These are phyloP conservation scores for Cucurbita ficifolia DNA, from an alignment of 306 rosid species.

Conservation along the genomic window DNA sequence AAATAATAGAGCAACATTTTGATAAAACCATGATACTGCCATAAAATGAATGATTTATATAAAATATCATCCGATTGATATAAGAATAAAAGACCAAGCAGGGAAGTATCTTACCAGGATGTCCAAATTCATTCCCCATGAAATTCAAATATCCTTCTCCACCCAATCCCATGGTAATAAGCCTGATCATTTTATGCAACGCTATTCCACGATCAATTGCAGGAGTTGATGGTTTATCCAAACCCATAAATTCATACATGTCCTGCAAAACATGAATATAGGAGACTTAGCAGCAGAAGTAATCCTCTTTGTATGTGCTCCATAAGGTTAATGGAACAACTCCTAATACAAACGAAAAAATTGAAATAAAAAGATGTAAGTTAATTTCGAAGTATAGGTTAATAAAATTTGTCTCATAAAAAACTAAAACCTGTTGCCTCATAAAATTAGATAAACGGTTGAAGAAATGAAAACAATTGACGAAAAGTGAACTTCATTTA, in stretches of 20 bases:
- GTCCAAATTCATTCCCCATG: conserved; percentile 99
- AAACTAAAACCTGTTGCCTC: neutral
- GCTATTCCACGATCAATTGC: conserved; percentile 88
- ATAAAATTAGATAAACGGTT: neutral
- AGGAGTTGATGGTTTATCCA: conserved; percentile 79
- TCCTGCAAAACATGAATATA: conserved; percentile 44
- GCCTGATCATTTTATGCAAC: conserved; percentile 96
- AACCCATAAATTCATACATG: conserved; percentile 92
- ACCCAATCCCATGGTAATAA: conserved; percentile 83
- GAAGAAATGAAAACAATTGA: neutral
- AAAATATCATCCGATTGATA: neutral
- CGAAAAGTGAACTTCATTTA: neutral
- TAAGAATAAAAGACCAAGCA: conserved; percentile 7
- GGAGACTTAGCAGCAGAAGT: conserved; percentile 3
- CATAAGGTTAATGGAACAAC: neutral
- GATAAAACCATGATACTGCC: neutral
- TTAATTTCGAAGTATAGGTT: neutral
- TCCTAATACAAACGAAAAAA: neutral
- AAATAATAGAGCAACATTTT: neutral
- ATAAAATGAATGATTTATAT: neutral
- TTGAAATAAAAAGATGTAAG: neutral
- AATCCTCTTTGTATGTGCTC: neutral
- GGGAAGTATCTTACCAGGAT: conserved; percentile 57
- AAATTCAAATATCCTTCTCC: conserved; percentile 97
- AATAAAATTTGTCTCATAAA: neutral